These are phyloP conservation scores for Candida sp. DNA, from an alignment of 1,139 yeast genomes.

Conservation along the genomic window DNA sequence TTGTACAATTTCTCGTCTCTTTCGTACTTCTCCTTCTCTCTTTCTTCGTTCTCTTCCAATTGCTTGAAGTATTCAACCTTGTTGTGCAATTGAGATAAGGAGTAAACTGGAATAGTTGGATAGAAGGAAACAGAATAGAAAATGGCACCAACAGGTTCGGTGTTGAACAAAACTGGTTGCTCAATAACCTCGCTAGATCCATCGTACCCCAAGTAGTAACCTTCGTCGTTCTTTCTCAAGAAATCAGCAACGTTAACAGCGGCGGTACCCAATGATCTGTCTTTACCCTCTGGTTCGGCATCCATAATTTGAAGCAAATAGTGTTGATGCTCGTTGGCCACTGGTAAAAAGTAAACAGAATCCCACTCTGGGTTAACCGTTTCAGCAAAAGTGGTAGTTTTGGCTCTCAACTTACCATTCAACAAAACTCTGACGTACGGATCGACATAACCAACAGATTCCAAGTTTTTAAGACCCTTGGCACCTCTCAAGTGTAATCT, in stretches of 20 bases:
- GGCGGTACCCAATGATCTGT: slow-evolving; percentile 65
- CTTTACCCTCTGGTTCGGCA: slow-evolving; percentile 64
- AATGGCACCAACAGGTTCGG: slow-evolving; percentile 52
- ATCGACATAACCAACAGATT: slow-evolving; percentile 71
- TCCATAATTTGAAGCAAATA: slow-evolving; percentile 64
- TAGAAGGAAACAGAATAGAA: slow-evolving; percentile 63
- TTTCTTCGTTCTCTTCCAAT: slow-evolving; percentile 33
- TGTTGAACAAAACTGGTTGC: slow-evolving; percentile 49
- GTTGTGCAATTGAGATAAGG: slow-evolving; percentile 55
- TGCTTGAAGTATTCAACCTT: slow-evolving; percentile 35
- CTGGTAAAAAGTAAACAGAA: slow-evolving; percentile 63
- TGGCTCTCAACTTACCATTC: slow-evolving; percentile 61
- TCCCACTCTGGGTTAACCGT: slow-evolving; percentile 61
- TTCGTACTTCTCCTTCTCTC: slow-evolving; percentile 36
- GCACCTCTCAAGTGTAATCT: slow-evolving; percentile 64
- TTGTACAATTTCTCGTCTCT: slow-evolving; percentile 55
- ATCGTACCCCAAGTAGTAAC: slow-evolving; percentile 53
- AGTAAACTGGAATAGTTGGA: slow-evolving; percentile 66
- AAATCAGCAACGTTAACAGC: slow-evolving; percentile 55
- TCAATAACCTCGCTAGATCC: slow-evolving; percentile 51
- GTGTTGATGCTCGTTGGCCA: slow-evolving; percentile 64
- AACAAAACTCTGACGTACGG: slow-evolving; percentile 67
- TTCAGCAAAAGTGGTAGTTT: slow-evolving; percentile 59
- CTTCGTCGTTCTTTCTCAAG: slow-evolving; percentile 50
- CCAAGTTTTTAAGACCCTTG: slow-evolving; percentile 59